Evolutionary conservation across 2,329 filamentous ascomycete species (phyloP).

Genomic region (Colletotrichum incanum): DNA sequence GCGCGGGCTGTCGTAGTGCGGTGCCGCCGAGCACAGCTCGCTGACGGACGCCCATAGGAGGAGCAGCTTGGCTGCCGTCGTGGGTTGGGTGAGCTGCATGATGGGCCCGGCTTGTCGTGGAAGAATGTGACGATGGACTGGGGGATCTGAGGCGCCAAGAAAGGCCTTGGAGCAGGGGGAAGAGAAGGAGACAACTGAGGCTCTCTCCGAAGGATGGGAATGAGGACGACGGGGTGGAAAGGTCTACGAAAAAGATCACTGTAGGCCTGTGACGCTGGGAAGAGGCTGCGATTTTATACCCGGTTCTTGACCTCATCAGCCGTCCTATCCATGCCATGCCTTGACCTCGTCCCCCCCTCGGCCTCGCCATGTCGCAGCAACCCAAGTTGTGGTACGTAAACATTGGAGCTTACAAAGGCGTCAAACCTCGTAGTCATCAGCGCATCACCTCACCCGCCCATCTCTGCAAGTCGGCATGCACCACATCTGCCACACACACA

Average conservation of each 20-base stretch:
- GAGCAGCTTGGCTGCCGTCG: slow-evolving; percentile 39
- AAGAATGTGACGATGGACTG: slow-evolving; percentile 8
- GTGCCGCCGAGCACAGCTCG: slow-evolving; percentile 38
- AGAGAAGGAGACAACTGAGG: background rate
- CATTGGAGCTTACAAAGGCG: slow-evolving; percentile 25
- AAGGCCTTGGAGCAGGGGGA: background rate
- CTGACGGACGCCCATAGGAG: slow-evolving; percentile 33
- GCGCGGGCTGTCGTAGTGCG: slow-evolving; percentile 65
- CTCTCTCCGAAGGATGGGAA: background rate
- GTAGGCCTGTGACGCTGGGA: slow-evolving; percentile 2
- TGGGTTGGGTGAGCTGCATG: slow-evolving; percentile 42
- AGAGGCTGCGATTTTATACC: slow-evolving; percentile 25
- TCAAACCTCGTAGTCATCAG: slow-evolving; percentile 33
- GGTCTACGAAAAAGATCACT: background rate
- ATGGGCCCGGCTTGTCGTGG: slow-evolving; percentile 1
- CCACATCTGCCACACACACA: background rate
- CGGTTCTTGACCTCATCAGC: slow-evolving; percentile 1
- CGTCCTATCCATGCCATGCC: slow-evolving; percentile 27
- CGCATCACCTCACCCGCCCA: slow-evolving; percentile 34
- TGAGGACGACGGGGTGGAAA: background rate
- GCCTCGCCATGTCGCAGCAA: slow-evolving; percentile 25
- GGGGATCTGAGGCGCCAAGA: slow-evolving; percentile 15
- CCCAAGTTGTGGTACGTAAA: slow-evolving; percentile 30
- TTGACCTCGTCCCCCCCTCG: slow-evolving; percentile 37
- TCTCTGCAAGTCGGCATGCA: slow-evolving; percentile 30